Percentiles rank a stretch among this genome's conserved stretches.
Evolutionary conservation across 2,329 filamentous ascomycete genomes (phyloP).

Genomic region (Cladosporium austrohemisphaericum): DNA sequence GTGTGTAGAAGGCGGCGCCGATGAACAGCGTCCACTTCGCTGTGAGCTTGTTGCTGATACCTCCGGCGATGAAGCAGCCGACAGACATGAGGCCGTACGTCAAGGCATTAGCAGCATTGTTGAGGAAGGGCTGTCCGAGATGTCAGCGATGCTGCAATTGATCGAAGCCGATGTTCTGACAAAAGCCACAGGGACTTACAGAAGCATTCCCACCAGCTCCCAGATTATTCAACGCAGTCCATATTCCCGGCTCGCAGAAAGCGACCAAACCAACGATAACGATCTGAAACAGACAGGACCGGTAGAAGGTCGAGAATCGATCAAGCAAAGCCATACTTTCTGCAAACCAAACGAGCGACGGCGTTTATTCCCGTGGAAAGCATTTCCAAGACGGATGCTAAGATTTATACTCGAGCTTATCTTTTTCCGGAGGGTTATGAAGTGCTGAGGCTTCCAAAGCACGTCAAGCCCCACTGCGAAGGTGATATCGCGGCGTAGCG

Average conservation of each 20-base stretch:
- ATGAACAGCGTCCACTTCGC: constrained; percentile 31
- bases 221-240: constrained; percentile 66
- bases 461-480: constrained; percentile 12
- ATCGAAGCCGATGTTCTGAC: no score
- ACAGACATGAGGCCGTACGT: constrained; percentile 18
- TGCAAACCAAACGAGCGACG: no score
- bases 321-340: constrained; percentile 2
- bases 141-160: no score
- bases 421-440: no score
- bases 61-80: constrained; percentile 17
- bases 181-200: constrained; percentile 1
- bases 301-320: constrained; percentile 13
- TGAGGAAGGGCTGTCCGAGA: constrained; percentile 9
- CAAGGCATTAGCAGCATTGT: constrained; percentile 18
- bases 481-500: constrained; percentile 31
- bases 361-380: no score
- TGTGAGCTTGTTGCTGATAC: constrained; percentile 36
- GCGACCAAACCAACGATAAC: constrained; percentile 68
- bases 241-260: constrained; percentile 67
- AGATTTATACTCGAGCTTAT: background rate
- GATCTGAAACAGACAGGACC: constrained; percentile 31
- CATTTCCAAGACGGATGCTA: background rate
- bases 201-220: constrained; percentile 64
- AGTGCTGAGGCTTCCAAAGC: background rate
- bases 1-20: constrained; percentile 25